These are phyloP conservation scores for Cladosporium sp. DNA, from an alignment of 2,329 filamentous ascomycete genomes.

Conservation along the genomic window DNA sequence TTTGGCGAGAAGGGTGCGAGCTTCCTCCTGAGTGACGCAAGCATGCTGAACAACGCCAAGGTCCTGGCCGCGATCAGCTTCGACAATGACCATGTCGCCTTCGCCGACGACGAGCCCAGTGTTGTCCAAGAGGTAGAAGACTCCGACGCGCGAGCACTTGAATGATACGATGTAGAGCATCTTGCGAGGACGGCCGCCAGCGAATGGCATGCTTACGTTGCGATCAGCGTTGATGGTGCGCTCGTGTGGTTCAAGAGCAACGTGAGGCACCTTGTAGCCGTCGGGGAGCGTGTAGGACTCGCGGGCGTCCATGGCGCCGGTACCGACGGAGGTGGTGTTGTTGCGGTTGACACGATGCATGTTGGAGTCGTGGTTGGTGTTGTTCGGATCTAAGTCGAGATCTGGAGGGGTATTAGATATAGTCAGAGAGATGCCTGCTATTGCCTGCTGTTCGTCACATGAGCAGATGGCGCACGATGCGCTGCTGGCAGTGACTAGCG, in stretches of 20 bases:
- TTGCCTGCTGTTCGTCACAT: conserved; percentile 6
- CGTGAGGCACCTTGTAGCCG: conserved; percentile 33
- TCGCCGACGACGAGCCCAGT: conserved; percentile 87
- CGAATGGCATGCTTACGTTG: conserved; percentile 59
- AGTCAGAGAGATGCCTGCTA: background rate
- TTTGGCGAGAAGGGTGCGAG: conserved; percentile 85
- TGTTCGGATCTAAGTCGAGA: conserved; percentile 12
- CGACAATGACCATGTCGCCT: conserved; percentile 93
- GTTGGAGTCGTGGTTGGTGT: background rate
- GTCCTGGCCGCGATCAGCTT: conserved; percentile 94
- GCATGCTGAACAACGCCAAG: conserved; percentile 88
- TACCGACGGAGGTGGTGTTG: conserved; percentile 6
- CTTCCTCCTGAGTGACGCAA: conserved; percentile 83
- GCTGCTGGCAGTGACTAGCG: background rate
- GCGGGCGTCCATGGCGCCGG: conserved; percentile 26
- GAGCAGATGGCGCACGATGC: background rate
- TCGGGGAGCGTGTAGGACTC: conserved; percentile 28
- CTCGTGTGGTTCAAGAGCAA: conserved; percentile 30
- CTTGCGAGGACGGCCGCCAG: conserved; percentile 48
- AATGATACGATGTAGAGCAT: conserved; percentile 87
- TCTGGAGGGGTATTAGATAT: conserved; percentile 12
- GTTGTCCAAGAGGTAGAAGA: conserved; percentile 96
- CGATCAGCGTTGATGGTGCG: conserved; percentile 22
- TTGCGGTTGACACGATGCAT: conserved; percentile 7
- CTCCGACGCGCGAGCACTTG: conserved; percentile 92